Percentiles rank a stretch among this genome's conserved stretches.
Conservation (phyloP, 202 grass and related monocot species). For the Alloteropsis angusta region DNA sequence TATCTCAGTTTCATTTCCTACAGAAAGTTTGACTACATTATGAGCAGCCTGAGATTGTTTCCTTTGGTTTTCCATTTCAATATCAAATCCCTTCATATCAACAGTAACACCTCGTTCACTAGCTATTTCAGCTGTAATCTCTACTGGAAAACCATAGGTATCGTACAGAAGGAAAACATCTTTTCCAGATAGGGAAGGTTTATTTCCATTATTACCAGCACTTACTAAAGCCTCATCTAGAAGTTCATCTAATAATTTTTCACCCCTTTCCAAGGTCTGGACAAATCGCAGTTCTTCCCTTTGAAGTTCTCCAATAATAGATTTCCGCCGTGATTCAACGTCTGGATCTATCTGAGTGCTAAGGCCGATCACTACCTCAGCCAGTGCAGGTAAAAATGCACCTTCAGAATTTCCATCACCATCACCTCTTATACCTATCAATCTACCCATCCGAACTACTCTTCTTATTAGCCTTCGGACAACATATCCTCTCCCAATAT, state of each 20-base stretch:
- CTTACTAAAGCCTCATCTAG: slow-evolving; percentile 57
- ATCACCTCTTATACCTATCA: slow-evolving; percentile 85
- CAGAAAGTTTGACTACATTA: slow-evolving; percentile 73
- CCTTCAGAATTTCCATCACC: slow-evolving; percentile 49
- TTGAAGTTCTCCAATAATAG: slow-evolving; percentile 78
- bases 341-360: slow-evolving; percentile 76
- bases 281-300: slow-evolving; percentile 93
- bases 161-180: slow-evolving; percentile 93
- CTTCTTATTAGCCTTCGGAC: slow-evolving; percentile 96
- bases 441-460: slow-evolving; percentile 74
- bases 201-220: slow-evolving; percentile 47
- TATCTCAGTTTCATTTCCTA: slow-evolving; percentile 79
- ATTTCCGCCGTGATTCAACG: slow-evolving; percentile 51
- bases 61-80: slow-evolving; percentile 96
- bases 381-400: slow-evolving; percentile 63
- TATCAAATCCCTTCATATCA: slow-evolving; percentile 78
- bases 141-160: slow-evolving; percentile 92
- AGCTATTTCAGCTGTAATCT: slow-evolving; percentile 94
- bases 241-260: slow-evolving; percentile 84
- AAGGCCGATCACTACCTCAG: slow-evolving; percentile 64
- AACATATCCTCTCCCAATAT: slow-evolving; percentile 98
- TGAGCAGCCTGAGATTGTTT: slow-evolving; percentile 90
- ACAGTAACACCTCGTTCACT: slow-evolving; percentile 57
- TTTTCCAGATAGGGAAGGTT: slow-evolving; percentile 71
- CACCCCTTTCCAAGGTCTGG: slow-evolving; percentile 86